A percentile compares a stretch with the other conserved stretches of the same genome.
Evolutionary conservation across 192 early-diverging fungal genomes (phyloP).

Genomic region (Dimargaris verticillata): DNA sequence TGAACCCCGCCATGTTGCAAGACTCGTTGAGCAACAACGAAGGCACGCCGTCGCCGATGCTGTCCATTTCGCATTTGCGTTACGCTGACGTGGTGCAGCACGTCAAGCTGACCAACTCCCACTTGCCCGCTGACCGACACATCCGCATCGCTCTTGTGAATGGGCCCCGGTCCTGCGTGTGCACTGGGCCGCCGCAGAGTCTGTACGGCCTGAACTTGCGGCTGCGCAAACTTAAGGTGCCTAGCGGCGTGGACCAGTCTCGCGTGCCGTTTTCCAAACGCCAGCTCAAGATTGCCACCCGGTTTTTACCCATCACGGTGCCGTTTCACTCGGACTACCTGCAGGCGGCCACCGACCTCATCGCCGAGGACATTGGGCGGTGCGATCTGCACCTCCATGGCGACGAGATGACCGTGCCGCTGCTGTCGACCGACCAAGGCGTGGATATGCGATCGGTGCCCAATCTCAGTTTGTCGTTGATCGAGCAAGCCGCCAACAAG

Average conservation of each 20-base stretch:
- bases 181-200: constrained; percentile 78
- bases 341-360: constrained; percentile 36
- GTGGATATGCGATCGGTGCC: constrained; percentile 46
- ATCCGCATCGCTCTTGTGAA: constrained; percentile 80
- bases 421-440: constrained; percentile 67
- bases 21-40: constrained; percentile 80
- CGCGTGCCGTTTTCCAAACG: constrained; percentile 77
- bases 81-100: constrained; percentile 70
- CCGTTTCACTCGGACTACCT: constrained; percentile 84
- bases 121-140: constrained; percentile 64
- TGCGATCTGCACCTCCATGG: constrained; percentile 46
- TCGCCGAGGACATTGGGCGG: constrained; percentile 51
- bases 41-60: constrained; percentile 84
- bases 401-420: constrained; percentile 48
- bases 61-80: constrained; percentile 70
- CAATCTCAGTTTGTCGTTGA: constrained; percentile 45
- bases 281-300: constrained; percentile 76
- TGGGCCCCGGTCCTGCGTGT: constrained; percentile 75
- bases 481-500: constrained; percentile 50
- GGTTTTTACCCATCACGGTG: constrained; percentile 82
- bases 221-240: constrained; percentile 82
- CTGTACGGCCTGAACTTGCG: constrained; percentile 83
- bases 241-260: constrained; percentile 67
- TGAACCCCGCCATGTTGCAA: constrained; percentile 75
- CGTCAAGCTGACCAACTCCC: constrained; percentile 71